Evolutionary conservation across 2,329 filamentous ascomycete species (phyloP).

Genomic region (Pseudogymnoascus sp.): DNA sequence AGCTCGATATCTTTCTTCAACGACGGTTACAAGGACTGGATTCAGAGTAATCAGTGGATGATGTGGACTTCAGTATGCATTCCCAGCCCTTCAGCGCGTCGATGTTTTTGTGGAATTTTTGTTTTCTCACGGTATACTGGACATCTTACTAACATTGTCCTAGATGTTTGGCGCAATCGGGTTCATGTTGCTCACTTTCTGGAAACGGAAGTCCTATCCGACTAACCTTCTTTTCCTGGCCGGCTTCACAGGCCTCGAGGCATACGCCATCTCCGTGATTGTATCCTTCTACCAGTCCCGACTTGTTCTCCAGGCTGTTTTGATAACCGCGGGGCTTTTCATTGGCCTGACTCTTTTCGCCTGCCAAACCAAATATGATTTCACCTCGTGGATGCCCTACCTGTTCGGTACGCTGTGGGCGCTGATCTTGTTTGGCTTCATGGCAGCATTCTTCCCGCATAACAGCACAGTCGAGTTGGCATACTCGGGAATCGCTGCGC

Average conservation of each 20-base stretch:
- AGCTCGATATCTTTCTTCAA: slow-evolving; percentile 83
- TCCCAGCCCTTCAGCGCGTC: background rate
- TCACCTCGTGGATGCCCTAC: slow-evolving; percentile 94
- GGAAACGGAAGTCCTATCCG: slow-evolving; percentile 93
- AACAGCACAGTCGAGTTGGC: slow-evolving; percentile 74
- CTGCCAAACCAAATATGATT: slow-evolving; percentile 97
- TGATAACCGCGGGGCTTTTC: slow-evolving; percentile 80
- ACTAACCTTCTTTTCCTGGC: slow-evolving; percentile 88
- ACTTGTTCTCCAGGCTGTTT: slow-evolving; percentile 81
- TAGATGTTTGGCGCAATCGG: slow-evolving; percentile 70
- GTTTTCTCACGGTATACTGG: background rate
- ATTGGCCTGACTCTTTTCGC: slow-evolving; percentile 77
- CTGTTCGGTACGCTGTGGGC: slow-evolving; percentile 87
- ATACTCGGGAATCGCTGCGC: slow-evolving; percentile 71
- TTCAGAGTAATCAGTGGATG: slow-evolving; percentile 73
- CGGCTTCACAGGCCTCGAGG: slow-evolving; percentile 84
- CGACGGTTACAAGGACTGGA: slow-evolving; percentile 70
- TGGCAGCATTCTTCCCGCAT: slow-evolving; percentile 80
- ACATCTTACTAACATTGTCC: slow-evolving; percentile 16
- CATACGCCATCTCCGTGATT: slow-evolving; percentile 86
- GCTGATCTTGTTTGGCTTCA: slow-evolving; percentile 85
- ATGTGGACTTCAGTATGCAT: slow-evolving; percentile 69
- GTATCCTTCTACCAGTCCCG: slow-evolving; percentile 79
- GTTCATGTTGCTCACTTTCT: slow-evolving; percentile 83
- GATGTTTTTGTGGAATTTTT: background rate